Percentiles rank a stretch among this genome's conserved stretches.
phyloP scores from a whole-genome alignment of 202 grass and related monocot species.

The Eragrostis tef region DNA sequence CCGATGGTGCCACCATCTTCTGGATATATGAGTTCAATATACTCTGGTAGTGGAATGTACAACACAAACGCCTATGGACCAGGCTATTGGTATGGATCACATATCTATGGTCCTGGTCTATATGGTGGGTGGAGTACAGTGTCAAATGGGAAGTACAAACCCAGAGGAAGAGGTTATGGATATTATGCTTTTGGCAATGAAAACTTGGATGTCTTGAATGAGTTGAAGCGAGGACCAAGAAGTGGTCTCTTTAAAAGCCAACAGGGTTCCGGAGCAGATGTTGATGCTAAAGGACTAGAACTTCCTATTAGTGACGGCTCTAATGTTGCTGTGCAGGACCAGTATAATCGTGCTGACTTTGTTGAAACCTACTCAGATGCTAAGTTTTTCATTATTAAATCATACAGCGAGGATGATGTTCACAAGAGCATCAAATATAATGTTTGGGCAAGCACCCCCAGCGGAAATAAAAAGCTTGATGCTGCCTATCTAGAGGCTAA shows the following conservation, averaged over 20 bases:
- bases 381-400: constrained; percentile 83
- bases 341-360: constrained; percentile 73
- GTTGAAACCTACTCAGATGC: constrained; percentile 61
- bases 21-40: constrained; percentile 60
- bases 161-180: constrained; percentile 60
- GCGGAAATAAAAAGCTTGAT: constrained; percentile 71
- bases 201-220: constrained; percentile 70
- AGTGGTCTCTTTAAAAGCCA: constrained; percentile 56
- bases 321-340: constrained; percentile 34
- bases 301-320: constrained; percentile 41
- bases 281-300: constrained; percentile 53
- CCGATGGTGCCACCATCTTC: constrained; percentile 28
- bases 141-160: constrained; percentile 63
- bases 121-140: constrained; percentile 59
- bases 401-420: constrained; percentile 80
- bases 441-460: constrained; percentile 83
- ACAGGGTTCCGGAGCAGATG: constrained; percentile 37
- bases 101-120: constrained; percentile 56
- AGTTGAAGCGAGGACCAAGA: constrained; percentile 83
- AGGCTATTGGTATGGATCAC: constrained; percentile 60
- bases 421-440: constrained; percentile 83
- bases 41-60: constrained; percentile 61
- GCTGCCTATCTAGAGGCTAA: constrained; percentile 56
- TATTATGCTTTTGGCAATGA: constrained; percentile 61
- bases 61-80: constrained; percentile 55